Percentiles rank a stretch among this genome's conserved stretches.
Conservation (phyloP, 2,329 filamentous ascomycete genomes). For the Leptodontidium sp. region DNA sequence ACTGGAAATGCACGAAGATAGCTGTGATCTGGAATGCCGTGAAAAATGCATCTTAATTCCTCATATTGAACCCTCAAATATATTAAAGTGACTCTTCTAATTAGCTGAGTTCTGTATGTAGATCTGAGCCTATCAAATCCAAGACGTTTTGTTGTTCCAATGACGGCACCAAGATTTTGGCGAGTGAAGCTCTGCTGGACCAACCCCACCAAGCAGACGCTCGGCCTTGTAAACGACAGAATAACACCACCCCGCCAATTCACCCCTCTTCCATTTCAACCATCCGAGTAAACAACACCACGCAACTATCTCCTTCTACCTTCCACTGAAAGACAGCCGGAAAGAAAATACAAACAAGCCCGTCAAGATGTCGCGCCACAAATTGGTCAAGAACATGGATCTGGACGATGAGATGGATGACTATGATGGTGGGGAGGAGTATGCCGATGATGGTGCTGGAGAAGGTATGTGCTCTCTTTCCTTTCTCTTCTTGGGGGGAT, state of each 20-base stretch:
- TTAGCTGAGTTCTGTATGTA: neutral
- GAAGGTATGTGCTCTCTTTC: conserved; percentile 32
- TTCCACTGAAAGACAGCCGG: neutral
- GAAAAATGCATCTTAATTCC: neutral
- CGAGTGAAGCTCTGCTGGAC: neutral
- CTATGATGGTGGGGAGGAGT: conserved; percentile 57
- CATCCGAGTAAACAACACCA: neutral
- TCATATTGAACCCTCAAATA: neutral
- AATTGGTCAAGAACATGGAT: conserved; percentile 50
- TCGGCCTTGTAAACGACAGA: neutral
- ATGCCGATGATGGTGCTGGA: conserved; percentile 50
- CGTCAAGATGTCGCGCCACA: conserved; percentile 51
- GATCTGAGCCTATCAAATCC: neutral
- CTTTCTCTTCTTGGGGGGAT: neutral
- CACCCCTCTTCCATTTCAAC: neutral
- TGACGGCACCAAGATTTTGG: conserved; percentile 9
- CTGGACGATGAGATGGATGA: conserved; percentile 59
- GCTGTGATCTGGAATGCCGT: neutral
- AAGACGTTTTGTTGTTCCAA: neutral
- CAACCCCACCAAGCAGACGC: conserved; percentile 4
- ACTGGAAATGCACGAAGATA: neutral
- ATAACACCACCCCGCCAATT: conserved; percentile 3
- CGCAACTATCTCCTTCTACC: neutral
- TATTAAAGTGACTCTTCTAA: neutral
- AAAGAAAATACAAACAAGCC: no score